These are phyloP conservation scores for Cornus controversa DNA, from an alignment of 148 eudicot species.

Conservation along the genomic window DNA sequence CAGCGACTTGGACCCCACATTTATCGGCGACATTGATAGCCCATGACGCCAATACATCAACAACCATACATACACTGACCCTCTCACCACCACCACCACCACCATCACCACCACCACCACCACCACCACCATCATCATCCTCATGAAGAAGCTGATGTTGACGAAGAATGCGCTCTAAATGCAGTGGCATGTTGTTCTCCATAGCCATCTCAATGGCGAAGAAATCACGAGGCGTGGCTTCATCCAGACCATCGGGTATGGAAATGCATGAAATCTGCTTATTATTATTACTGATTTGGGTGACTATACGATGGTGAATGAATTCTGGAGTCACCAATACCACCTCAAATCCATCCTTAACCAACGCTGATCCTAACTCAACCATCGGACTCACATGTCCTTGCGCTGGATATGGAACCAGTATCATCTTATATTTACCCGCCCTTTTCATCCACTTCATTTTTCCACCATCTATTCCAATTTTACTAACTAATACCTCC, in stretches of 20 bases:
- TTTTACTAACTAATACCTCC: no score
- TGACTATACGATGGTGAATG: conserved; percentile 33
- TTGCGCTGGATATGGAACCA: conserved; percentile 59
- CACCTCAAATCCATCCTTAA: conserved; percentile 21
- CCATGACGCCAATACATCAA: conserved; percentile 59
- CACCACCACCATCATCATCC: no score
- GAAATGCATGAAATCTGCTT: conserved; percentile 17
- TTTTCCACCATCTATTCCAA: no score
- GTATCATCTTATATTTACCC: conserved; percentile 15
- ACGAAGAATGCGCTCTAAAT: conserved; percentile 23
- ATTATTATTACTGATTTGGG: no score
- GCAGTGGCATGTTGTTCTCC: conserved; percentile 41
- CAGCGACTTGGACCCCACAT: conserved; percentile 44
- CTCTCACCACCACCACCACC: conserved; percentile 10
- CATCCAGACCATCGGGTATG: conserved; percentile 35
- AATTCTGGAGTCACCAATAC: conserved; percentile 39
- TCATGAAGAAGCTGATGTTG: conserved; percentile 11
- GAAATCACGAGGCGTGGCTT: conserved; percentile 32
- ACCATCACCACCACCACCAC: no score
- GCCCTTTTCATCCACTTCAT: background rate
- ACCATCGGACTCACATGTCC: conserved; percentile 58
- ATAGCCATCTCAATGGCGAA: conserved; percentile 43
- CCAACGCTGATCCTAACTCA: conserved; percentile 31
- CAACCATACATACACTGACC: conserved; percentile 28
- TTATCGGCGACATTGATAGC: conserved; percentile 51